Base-by-base conservation (phyloP, 2,329 filamentous ascomycete species). In the Talaromyces sp. region DNA sequence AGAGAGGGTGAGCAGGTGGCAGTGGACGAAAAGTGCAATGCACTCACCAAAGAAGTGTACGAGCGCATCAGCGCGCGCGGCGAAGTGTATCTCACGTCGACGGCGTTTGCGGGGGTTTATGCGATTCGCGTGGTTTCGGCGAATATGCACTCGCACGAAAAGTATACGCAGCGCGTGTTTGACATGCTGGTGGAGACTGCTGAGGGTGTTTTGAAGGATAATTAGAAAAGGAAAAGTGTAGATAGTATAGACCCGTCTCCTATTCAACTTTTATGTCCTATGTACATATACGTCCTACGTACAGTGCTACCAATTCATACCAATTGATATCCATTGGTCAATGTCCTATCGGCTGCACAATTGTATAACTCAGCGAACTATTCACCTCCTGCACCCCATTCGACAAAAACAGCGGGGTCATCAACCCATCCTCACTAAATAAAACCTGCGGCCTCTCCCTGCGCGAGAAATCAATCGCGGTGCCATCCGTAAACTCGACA, bases 41-140 rank as follows among this genome's bases (percentile, higher is more conserved):
- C 75, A 21, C 70, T 89, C 11, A 96, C 92, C 0, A 89, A 89
- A 74, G 81, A 82, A 59, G 84, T 96, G 13, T 93, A 90, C 68
- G 89, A 95, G 68, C 74, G 80, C 26, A 83, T 96, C 29, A 93
- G 96, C 68, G 79, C 80, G 3, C 79, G 83, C 8, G 91, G 91
- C 1, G 86, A 91, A 73, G 89, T 96, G 59, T 97, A 91, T 75
- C 78, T 97, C 26, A 97, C 92, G 0, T 88, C 86, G 49, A 89
- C 88, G 1, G 84, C 91, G 4, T 81, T 96, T 13, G 85, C 84
- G 9, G 89, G 86, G 0, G 80, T 86, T 21, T 91, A 91, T 73
- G 88, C 89, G 1, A 96, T 98, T 63, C 82, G 93, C 0, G 85
- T 97, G 41, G 88, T 93, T 24, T 91, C 90, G 60, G 88, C 84